These are phyloP conservation scores for Cardiospermum halicacabum DNA, from an alignment of 345 rosid genomes.

Conservation along the genomic window DNA sequence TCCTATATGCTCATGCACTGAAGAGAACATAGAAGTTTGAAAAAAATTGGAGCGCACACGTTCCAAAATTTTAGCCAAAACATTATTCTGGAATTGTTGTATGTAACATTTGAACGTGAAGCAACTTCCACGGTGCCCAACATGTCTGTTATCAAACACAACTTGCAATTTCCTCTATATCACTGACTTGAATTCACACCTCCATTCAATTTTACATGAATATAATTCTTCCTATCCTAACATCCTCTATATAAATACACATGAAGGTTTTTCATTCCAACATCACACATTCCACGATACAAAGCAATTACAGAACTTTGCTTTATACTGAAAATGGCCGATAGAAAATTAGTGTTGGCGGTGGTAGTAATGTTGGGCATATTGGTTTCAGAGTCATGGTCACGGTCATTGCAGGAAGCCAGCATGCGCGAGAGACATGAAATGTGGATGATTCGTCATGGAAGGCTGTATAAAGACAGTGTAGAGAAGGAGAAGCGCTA, in stretches of 20 bases:
- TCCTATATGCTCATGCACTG: neutral
- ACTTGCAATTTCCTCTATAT: constrained; percentile 6
- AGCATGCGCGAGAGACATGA: constrained; percentile 23
- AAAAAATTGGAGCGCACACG: neutral
- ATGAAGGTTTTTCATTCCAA: neutral
- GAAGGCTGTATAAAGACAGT: constrained; percentile 13
- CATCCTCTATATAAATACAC: constrained; percentile 10
- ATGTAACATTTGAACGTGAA: too few relatives aligned
- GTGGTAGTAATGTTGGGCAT: constrained; percentile 10
- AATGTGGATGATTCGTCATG: constrained; percentile 30
- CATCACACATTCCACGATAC: neutral
- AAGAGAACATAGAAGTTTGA: neutral
- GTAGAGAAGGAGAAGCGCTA: constrained; percentile 30
- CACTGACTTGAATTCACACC: neutral
- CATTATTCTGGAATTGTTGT: neutral
- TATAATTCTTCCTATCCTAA: too few relatives aligned
- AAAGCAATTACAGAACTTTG: neutral
- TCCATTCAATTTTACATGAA: neutral
- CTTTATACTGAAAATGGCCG: neutral
- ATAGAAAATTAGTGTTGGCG: constrained; percentile 1
- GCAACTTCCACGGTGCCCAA: constrained; percentile 1
- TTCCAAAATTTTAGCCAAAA: constrained; percentile 5
- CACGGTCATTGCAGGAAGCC: constrained; percentile 19
- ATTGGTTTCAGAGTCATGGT: constrained; percentile 16
- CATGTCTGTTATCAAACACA: constrained; percentile 5